Evolutionary conservation across 768 basidiomycete genomes (phyloP).

Genomic region (Amanita thiersii): DNA sequence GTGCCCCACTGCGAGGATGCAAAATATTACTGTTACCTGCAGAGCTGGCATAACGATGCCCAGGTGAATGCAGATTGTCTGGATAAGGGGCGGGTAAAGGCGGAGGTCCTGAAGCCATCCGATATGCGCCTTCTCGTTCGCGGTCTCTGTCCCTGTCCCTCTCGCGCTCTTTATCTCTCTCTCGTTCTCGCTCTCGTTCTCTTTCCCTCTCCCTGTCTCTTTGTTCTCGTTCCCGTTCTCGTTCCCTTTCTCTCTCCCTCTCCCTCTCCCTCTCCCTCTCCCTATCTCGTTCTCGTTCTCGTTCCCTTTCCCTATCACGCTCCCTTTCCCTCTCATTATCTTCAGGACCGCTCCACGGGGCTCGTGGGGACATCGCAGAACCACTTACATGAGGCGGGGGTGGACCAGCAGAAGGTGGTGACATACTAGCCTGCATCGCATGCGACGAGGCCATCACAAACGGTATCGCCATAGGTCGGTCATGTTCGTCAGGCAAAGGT

Average conservation of each 20-base stretch:
- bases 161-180: slow-evolving; percentile 1
- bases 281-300: slow-evolving; percentile 10
- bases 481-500: slow-evolving; percentile 38
- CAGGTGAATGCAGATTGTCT: slow-evolving; percentile 26
- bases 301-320: slow-evolving; percentile 14
- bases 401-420: slow-evolving; percentile 4
- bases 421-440: slow-evolving; percentile 18
- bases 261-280: slow-evolving; percentile 4
- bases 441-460: slow-evolving; percentile 46
- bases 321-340: slow-evolving; percentile 13
- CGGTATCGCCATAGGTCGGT: slow-evolving; percentile 44
- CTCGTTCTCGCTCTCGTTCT: slow-evolving; percentile 11
- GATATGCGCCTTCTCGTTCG: slow-evolving; percentile 16
- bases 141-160: slow-evolving; percentile 5
- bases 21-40: slow-evolving; percentile 11
- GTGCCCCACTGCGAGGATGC: slow-evolving; percentile 10
- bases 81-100: slow-evolving; percentile 21
- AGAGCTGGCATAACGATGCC: slow-evolving; percentile 29
- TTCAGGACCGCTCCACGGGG: slow-evolving; percentile 22
- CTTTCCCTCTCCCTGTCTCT: slow-evolving; percentile 12
- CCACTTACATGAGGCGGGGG: slow-evolving; percentile 13
- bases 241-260: slow-evolving; percentile 15
- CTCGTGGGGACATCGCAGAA: slow-evolving; percentile 24
- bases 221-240: slow-evolving; percentile 2
- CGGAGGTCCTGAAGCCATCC: slow-evolving; percentile 18